Evolutionary conservation across 495 filamentous ascomycete genomes (phyloP).

Genomic region (Podospora appendiculata): DNA sequence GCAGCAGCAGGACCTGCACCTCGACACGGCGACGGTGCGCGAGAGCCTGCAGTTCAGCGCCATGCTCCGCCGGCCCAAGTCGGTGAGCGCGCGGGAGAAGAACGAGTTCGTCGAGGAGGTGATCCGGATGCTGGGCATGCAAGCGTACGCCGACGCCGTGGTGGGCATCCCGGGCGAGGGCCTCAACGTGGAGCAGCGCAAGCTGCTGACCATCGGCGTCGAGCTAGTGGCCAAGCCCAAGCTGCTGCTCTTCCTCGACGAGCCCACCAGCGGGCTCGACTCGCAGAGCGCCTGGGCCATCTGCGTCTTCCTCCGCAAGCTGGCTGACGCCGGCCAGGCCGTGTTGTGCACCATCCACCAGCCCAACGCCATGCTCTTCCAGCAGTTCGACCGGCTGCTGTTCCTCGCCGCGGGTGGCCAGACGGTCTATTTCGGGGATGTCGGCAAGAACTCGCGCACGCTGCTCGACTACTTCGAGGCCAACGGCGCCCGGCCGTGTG

Average conservation of each 20-base stretch:
- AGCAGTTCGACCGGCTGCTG: constrained; percentile 64
- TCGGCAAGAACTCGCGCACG: constrained; percentile 34
- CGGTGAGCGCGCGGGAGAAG: constrained; percentile 60
- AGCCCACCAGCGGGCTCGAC: constrained; percentile 79
- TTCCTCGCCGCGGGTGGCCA: constrained; percentile 59
- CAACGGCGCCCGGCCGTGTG: constrained; percentile 64
- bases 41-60: constrained; percentile 76
- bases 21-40: constrained; percentile 70
- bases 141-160: constrained; percentile 72
- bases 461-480: constrained; percentile 43
- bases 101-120: constrained; percentile 78
- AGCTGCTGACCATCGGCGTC: constrained; percentile 80
- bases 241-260: constrained; percentile 66
- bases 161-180: constrained; percentile 72
- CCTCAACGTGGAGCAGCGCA: constrained; percentile 41
- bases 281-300: constrained; percentile 76
- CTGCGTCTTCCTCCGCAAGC: constrained; percentile 75
- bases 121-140: constrained; percentile 78
- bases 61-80: constrained; percentile 67
- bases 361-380: constrained; percentile 63
- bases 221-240: constrained; percentile 84
- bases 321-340: constrained; percentile 65
- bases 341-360: constrained; percentile 73
- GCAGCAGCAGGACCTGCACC: constrained; percentile 84
- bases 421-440: constrained; percentile 59